A percentile compares a stretch with the other conserved stretches of the same genome.
phyloP scores from a whole-genome alignment of 257 asterid genomes.

The Dorcoceras hygrometricum region DNA sequence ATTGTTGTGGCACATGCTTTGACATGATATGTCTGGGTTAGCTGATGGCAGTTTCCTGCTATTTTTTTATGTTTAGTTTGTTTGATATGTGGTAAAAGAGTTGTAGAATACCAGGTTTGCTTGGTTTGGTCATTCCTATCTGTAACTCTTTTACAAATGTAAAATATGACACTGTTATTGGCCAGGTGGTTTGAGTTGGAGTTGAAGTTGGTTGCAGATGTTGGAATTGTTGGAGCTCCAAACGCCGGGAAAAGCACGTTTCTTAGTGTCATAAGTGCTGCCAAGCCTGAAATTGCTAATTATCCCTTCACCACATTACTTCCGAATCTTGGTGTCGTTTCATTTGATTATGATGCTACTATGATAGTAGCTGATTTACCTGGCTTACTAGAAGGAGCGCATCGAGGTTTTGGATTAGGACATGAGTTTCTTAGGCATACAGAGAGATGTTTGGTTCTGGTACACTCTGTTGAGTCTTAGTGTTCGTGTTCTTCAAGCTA shows the following conservation, averaged over 20 bases:
- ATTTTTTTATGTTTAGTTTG: neutral
- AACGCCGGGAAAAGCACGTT: slow-evolving; percentile 98
- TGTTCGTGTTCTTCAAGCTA: neutral
- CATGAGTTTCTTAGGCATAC: slow-evolving; percentile 95
- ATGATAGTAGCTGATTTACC: slow-evolving; percentile 95
- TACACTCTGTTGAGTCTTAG: slow-evolving; percentile 25
- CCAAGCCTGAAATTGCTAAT: slow-evolving; percentile 85
- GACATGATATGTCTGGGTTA: too few relatives aligned
- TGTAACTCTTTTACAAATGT: slow-evolving; percentile 9
- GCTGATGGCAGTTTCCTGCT: too few relatives aligned
- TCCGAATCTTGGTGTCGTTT: slow-evolving; percentile 97
- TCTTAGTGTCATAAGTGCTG: slow-evolving; percentile 92
- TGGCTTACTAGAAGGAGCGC: slow-evolving; percentile 96
- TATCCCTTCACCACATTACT: slow-evolving; percentile 98
- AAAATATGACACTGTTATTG: slow-evolving; percentile 28
- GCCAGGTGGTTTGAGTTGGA: slow-evolving; percentile 94
- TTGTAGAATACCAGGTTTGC: neutral
- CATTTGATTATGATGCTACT: slow-evolving; percentile 78
- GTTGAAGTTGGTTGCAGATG: slow-evolving; percentile 96
- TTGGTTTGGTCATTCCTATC: neutral
- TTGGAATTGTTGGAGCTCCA: slow-evolving; percentile 93
- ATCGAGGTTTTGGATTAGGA: slow-evolving; percentile 93
- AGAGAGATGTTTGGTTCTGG: slow-evolving; percentile 95
- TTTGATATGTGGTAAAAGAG: neutral
- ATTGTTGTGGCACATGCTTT: too few relatives aligned